Evolutionary conservation across 2,329 filamentous ascomycete species (phyloP).

Genomic region (Waltergamsia citrina): DNA sequence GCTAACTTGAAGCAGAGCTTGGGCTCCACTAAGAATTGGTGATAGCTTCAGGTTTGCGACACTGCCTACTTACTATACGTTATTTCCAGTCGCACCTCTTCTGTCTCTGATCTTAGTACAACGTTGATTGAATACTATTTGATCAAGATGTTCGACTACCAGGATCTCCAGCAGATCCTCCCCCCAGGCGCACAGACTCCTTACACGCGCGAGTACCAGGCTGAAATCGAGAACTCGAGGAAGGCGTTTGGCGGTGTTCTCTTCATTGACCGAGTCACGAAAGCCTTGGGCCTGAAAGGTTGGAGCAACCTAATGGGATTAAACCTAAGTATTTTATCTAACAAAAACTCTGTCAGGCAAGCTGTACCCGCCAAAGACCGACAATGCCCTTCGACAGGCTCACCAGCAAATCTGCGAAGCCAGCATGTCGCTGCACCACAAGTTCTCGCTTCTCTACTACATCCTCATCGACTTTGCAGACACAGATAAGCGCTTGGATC

Average conservation of each 20-base stretch:
- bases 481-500: constrained; percentile 36
- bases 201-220: constrained; percentile 51
- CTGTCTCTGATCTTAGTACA: neutral
- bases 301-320: neutral
- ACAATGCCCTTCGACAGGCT: constrained; percentile 56
- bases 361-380: constrained; percentile 62
- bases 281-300: constrained; percentile 64
- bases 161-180: constrained; percentile 62
- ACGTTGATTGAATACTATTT: neutral
- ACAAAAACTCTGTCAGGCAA: constrained; percentile 13
- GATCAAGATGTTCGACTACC: constrained; percentile 49
- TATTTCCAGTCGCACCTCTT: constrained; percentile 15
- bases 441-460: constrained; percentile 77
- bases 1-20: neutral
- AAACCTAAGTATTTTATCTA: constrained; percentile 3
- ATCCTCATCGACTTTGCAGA: constrained; percentile 66
- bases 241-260: constrained; percentile 59
- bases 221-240: constrained; percentile 57
- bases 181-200: constrained; percentile 46
- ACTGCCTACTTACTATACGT: constrained; percentile 7
- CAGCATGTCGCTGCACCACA: constrained; percentile 61
- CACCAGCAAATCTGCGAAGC: constrained; percentile 60
- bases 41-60: constrained; percentile 10
- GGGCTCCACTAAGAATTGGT: too few relatives aligned
- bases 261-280: constrained; percentile 73